These are phyloP conservation scores for Cynanchum wilfordii DNA, from an alignment of 257 asterid genomes.

Conservation along the genomic window DNA sequence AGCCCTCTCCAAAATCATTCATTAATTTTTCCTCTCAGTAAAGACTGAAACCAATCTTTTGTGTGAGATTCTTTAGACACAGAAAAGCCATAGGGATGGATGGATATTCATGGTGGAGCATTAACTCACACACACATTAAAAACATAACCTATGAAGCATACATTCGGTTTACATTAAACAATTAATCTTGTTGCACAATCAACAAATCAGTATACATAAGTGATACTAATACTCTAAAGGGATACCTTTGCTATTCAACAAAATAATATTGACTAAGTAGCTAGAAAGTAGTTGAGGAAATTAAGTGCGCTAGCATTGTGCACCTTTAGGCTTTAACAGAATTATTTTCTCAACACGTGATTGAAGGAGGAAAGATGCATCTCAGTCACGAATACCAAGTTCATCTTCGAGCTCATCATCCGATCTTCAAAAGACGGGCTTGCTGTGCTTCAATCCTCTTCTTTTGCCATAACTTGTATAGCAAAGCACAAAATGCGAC, in stretches of 20 bases:
- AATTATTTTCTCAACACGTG: neutral
- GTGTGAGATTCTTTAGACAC: neutral
- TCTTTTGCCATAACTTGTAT: constrained; percentile 77
- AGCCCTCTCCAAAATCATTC: neutral
- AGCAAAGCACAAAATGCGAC: constrained; percentile 49
- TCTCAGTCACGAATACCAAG: constrained; percentile 75
- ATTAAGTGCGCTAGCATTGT: constrained; percentile 6
- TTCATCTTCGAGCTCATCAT: constrained; percentile 84
- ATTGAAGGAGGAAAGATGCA: constrained; percentile 3
- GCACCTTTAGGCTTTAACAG: neutral
- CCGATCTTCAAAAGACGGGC: constrained; percentile 81
- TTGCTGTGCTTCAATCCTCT: constrained; percentile 77
- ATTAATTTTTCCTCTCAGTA: neutral
- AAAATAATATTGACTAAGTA: neutral
- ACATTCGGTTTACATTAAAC: constrained; percentile 8
- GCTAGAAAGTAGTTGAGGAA: neutral
- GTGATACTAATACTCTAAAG: neutral
- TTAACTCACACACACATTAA: no score
- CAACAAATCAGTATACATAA: neutral
- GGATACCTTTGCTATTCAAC: neutral
- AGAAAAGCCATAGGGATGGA: no score
- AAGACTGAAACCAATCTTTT: neutral
- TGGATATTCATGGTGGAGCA: neutral
- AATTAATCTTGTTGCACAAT: neutral
- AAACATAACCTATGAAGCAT: neutral